phyloP scores from a whole-genome alignment of 192 early-diverging fungal genomes.

The Entrophospora sp. region DNA sequence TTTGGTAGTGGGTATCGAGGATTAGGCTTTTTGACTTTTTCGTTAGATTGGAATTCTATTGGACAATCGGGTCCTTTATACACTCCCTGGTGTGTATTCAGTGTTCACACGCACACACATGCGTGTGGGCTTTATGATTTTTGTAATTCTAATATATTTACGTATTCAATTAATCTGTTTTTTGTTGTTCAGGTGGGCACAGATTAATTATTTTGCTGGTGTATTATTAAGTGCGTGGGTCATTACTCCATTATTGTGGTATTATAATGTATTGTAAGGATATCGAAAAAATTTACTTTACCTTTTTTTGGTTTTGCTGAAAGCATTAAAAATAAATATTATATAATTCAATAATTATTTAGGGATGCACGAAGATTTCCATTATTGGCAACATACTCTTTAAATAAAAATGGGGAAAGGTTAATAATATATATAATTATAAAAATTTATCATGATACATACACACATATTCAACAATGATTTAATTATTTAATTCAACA shows the following conservation, averaged over 20 bases:
- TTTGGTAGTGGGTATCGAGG: slow-evolving; percentile 49
- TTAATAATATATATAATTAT: not conserved
- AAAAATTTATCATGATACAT: not conserved
- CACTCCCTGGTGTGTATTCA: slow-evolving; percentile 65
- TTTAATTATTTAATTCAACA: too few species aligned
- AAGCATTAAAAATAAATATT: not conserved
- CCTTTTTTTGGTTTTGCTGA: not conserved
- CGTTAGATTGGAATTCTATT: slow-evolving; percentile 68
- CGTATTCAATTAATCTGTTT: not conserved
- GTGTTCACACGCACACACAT: too few species aligned
- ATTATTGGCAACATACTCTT: not conserved
- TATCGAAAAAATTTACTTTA: not conserved
- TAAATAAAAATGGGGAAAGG: slow-evolving; percentile 5
- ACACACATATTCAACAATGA: not conserved
- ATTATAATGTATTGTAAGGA: slow-evolving; percentile 6
- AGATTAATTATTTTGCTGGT: slow-evolving; percentile 57
- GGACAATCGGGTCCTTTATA: slow-evolving; percentile 41
- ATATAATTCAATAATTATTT: not conserved
- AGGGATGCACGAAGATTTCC: not conserved
- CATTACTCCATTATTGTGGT: not conserved
- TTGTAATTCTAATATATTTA: slow-evolving; percentile 4
- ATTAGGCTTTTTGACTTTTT: slow-evolving; percentile 60
- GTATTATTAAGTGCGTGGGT: slow-evolving; percentile 36
- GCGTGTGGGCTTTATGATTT: not conserved
- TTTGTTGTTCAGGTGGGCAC: slow-evolving; percentile 36